Conservation (phyloP, 768 basidiomycete genomes). For the Phanerodontia chrysosporium region DNA sequence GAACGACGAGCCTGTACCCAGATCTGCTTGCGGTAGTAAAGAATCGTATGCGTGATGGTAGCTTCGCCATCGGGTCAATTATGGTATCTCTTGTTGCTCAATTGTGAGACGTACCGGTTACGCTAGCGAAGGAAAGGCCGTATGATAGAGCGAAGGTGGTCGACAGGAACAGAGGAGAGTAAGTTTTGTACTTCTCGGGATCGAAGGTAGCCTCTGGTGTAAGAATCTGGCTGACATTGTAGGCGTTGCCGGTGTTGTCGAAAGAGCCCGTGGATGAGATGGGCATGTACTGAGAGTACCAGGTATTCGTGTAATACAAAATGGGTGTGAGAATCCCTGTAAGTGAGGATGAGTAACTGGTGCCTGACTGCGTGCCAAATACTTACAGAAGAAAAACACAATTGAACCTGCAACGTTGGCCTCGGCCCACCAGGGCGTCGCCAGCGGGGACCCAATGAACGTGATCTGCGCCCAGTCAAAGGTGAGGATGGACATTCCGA, state of each 20-base stretch:
- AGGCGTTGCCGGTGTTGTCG: conserved; percentile 37
- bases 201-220: conserved; percentile 32
- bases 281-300: conserved; percentile 32
- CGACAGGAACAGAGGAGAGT: conserved; percentile 42
- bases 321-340: conserved; percentile 38
- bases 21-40: conserved; percentile 45
- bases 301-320: conserved; percentile 34
- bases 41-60: conserved; percentile 39
- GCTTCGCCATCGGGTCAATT: conserved; percentile 35
- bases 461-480: conserved; percentile 73
- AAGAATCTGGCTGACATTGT: conserved; percentile 39
- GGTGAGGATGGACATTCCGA: conserved; percentile 65
- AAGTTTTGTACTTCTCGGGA: conserved; percentile 33
- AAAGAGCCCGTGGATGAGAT: conserved; percentile 35
- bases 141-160: conserved; percentile 56
- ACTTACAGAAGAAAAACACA: conserved; percentile 40
- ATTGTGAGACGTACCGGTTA: conserved; percentile 30
- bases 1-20: conserved; percentile 38
- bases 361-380: no score
- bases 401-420: conserved; percentile 55
- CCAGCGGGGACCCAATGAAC: conserved; percentile 63
- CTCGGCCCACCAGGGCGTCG: conserved; percentile 79
- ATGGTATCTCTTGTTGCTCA: conserved; percentile 25
- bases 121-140: conserved; percentile 28
- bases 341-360: conserved; percentile 29